Evolutionary conservation across 352 stramenopile genomes (phyloP).

Genomic region (Globisporangium parvum): DNA sequence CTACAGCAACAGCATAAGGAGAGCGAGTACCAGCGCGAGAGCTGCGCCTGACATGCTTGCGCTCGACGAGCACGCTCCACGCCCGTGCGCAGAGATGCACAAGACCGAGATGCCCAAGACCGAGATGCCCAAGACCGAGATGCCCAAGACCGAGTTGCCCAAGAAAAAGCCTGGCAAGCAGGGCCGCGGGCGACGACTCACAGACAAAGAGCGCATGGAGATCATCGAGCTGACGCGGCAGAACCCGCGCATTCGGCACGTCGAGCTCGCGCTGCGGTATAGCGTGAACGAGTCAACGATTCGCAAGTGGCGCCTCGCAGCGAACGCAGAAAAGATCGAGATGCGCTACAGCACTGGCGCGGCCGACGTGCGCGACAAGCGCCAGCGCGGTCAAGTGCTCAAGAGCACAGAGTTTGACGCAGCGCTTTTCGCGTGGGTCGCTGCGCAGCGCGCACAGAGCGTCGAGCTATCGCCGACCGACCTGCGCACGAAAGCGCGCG

Average conservation of each 20-base stretch:
- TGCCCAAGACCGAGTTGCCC: neutral
- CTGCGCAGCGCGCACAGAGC: constrained; percentile 13
- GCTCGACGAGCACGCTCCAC: no score
- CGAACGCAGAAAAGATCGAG: constrained; percentile 33
- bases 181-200: constrained; percentile 37
- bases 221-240: constrained; percentile 47
- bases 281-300: constrained; percentile 56
- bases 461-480: constrained; percentile 19
- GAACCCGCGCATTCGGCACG: constrained; percentile 40
- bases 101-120: neutral
- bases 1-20: no score
- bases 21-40: no score
- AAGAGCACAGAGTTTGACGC: constrained; percentile 34
- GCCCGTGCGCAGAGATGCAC: no score
- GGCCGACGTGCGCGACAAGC: constrained; percentile 22
- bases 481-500: constrained; percentile 29
- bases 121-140: neutral
- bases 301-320: constrained; percentile 38
- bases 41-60: no score
- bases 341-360: constrained; percentile 31
- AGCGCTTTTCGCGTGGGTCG: constrained; percentile 34
- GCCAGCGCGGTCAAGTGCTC: constrained; percentile 33
- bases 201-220: constrained; percentile 56
- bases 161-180: constrained; percentile 24
- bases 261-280: constrained; percentile 41